A percentile compares a stretch with the other conserved stretches of the same genome.
Conservation (phyloP, 176 grass and related monocot species). For the Miscanthus lutarioriparius region DNA sequence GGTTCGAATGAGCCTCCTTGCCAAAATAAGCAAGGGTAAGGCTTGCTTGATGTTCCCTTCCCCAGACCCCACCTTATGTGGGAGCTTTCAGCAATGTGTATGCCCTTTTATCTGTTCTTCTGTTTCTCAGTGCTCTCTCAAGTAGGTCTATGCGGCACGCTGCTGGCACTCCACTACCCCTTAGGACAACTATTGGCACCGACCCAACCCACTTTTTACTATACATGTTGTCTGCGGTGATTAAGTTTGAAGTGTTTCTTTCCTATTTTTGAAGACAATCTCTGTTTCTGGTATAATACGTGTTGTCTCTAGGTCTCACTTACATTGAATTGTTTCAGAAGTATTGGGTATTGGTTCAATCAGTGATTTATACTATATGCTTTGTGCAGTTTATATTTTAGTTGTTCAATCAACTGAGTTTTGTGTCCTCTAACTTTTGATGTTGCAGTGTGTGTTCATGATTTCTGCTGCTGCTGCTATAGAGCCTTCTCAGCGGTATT, state of each 20-base stretch:
- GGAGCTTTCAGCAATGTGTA: not conserved
- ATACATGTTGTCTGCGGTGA: not conserved
- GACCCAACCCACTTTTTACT: not conserved
- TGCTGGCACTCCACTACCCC: not conserved
- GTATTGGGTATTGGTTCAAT: not conserved
- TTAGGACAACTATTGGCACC: not conserved
- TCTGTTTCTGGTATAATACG: not conserved
- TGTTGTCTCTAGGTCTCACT: not conserved
- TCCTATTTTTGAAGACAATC: not conserved
- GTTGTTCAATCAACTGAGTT: constrained; percentile 15
- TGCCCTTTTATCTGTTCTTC: not conserved
- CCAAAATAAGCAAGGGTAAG: not conserved
- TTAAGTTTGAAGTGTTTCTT: not conserved
- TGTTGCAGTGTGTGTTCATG: constrained; percentile 80
- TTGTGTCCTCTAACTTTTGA: constrained; percentile 23
- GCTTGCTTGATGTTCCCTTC: too few species aligned
- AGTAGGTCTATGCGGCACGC: not conserved
- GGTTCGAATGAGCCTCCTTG: not conserved
- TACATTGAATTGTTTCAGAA: not conserved
- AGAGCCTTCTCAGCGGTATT: constrained; percentile 77
- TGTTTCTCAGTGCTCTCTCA: not conserved
- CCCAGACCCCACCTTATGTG: not conserved
- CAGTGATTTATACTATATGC: not conserved
- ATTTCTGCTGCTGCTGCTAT: constrained; percentile 80
- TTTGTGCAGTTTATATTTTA: not conserved